Conservation (phyloP, 1,139 yeast genomes). For the Candida tetrigidarum region DNA sequence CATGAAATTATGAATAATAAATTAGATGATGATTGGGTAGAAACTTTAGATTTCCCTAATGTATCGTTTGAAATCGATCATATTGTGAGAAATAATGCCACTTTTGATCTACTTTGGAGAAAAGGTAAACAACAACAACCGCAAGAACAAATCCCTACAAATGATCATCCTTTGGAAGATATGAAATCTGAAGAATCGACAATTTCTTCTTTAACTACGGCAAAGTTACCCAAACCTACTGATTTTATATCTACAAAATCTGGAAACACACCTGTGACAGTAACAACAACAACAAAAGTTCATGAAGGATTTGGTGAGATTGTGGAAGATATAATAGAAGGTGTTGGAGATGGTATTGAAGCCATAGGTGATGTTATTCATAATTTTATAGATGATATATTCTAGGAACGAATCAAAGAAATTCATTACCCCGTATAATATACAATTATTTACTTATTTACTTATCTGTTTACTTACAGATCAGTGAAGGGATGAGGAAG, state of each 20-base stretch:
- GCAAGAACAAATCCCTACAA: conserved; percentile 19
- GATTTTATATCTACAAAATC: conserved; percentile 24
- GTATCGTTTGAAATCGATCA: conserved; percentile 55
- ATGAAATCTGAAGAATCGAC: conserved; percentile 31
- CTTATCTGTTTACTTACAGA: background rate
- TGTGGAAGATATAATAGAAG: conserved; percentile 33
- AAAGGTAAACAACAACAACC: conserved; percentile 8
- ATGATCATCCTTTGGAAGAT: conserved; percentile 31
- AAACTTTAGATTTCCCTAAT: conserved; percentile 58
- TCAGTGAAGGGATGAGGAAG: conserved; percentile 4
- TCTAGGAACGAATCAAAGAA: no score
- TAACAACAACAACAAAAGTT: conserved; percentile 11
- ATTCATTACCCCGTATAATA: no score
- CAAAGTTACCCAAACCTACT: conserved; percentile 39
- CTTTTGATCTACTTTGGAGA: conserved; percentile 55
- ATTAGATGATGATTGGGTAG: conserved; percentile 59
- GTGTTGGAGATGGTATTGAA: conserved; percentile 29
- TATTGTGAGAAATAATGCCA: conserved; percentile 46
- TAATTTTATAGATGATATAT: conserved; percentile 19
- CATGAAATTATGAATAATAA: conserved; percentile 28
- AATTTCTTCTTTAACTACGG: conserved; percentile 23
- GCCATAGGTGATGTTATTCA: conserved; percentile 22
- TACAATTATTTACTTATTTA: no score
- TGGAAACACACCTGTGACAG: conserved; percentile 7
- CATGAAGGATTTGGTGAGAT: conserved; percentile 25